These are phyloP conservation scores for Apiosordaria backusii DNA, from an alignment of 495 filamentous ascomycete species.

Conservation along the genomic window DNA sequence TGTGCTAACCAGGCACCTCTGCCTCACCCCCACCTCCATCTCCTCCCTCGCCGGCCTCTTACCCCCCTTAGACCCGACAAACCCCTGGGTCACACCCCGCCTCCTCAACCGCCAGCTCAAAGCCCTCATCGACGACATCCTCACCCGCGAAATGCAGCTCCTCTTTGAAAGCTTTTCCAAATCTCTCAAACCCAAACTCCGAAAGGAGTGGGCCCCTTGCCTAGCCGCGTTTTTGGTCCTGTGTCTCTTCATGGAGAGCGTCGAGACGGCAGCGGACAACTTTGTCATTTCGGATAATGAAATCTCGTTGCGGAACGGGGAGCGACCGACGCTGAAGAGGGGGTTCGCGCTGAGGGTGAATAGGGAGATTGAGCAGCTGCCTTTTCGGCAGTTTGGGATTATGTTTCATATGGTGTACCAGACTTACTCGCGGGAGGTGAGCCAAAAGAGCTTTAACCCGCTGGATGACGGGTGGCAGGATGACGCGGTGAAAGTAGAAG, in stretches of 20 bases:
- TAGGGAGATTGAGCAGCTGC: constrained; percentile 47
- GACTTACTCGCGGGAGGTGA: constrained; percentile 44
- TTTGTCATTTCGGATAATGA: constrained; percentile 49
- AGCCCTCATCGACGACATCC: constrained; percentile 47
- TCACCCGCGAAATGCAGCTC: constrained; percentile 41
- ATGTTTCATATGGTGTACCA: constrained; percentile 55
- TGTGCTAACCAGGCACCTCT: constrained; percentile 48
- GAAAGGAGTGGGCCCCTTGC: constrained; percentile 49
- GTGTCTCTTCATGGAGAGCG: constrained; percentile 50
- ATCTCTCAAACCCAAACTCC: constrained; percentile 46
- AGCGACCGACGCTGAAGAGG: constrained; percentile 33
- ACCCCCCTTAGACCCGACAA: constrained; percentile 28
- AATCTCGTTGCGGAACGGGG: constrained; percentile 35
- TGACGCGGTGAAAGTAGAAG: constrained; percentile 28
- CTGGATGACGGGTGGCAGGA: constrained; percentile 36
- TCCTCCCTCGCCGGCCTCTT: constrained; percentile 29
- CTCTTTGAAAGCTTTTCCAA: constrained; percentile 47
- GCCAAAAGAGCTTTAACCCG: constrained; percentile 44
- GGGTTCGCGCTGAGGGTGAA: constrained; percentile 41
- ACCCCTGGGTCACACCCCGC: constrained; percentile 43
- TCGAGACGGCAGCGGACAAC: constrained; percentile 48
- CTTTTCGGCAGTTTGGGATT: constrained; percentile 50
- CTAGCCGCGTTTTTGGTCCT: constrained; percentile 50
- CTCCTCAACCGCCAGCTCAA: constrained; percentile 54
- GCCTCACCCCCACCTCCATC: constrained; percentile 41